Conservation (phyloP, 2,329 filamentous ascomycete species). For the Amauroascus niger region DNA sequence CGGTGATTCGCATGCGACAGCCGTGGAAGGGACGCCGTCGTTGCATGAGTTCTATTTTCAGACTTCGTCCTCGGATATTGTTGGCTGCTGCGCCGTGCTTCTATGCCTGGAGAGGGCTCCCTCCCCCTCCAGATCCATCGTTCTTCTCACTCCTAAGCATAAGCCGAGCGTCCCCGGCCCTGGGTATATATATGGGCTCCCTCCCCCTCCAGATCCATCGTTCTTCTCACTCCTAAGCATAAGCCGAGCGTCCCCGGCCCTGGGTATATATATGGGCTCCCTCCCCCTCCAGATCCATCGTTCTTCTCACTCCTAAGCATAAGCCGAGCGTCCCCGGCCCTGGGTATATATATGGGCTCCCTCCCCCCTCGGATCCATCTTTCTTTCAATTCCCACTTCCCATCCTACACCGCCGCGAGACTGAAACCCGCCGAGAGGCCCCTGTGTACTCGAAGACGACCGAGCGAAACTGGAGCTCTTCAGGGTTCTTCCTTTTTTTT, state of each 20-base stretch:
- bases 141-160: no score
- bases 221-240: background rate
- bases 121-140: no score
- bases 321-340: background rate
- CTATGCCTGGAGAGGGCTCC: background rate
- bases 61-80: background rate
- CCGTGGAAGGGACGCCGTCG: background rate
- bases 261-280: background rate
- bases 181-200: background rate
- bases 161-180: background rate
- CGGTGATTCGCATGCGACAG: background rate
- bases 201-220: background rate
- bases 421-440: background rate
- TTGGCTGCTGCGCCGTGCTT: conserved; percentile 7
- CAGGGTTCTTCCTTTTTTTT: background rate
- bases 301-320: background rate
- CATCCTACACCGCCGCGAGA: background rate
- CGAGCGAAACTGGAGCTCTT: background rate
- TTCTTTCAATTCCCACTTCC: background rate
- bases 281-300: background rate
- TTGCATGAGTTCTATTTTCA: background rate
- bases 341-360: background rate
- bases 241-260: no score
- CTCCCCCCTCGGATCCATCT: background rate
- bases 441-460: no score